Base-by-base conservation (phyloP, 805 yeast genomes). In the Ogataea nitratoaversa region DNA sequence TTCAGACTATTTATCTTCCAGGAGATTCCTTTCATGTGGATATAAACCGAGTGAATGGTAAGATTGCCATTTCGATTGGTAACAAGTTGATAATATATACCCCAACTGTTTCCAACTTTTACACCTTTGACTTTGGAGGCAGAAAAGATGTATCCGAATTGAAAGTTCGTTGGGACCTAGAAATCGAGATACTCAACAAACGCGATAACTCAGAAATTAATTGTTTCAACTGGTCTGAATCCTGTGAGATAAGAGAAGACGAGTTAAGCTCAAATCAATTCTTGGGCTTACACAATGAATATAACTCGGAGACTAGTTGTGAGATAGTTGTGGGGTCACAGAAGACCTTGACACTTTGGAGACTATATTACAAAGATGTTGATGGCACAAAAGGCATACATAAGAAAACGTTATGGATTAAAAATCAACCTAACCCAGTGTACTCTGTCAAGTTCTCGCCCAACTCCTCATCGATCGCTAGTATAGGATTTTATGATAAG, bases 1-100 rank as follows among this genome's bases (percentile, higher is more conserved):
- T 89, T 14, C 98, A 91, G 60, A 88, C 96, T 0, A 65, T 88
- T 1, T 84, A 84, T 50, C 66, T 88, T 18, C 79, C 78, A 9
- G 46, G 66, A 2, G 95, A 86, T 54, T 81, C 91, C 14, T 53
- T 55, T 19, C 78, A 83, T 1, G 79, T 89, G 4, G 82, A 79
- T 42, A 70, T 90, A 34, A 79, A 85, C 52, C 52, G 70, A 1
- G 50, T 57, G 4, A 77, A 76, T 47, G 96, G 95, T 8, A 63
- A 64, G 40, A 70, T 78, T 32, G 85, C 88, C 0, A 70, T 82
- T 4, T 72, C 79, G 0, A 57, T 75, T 8, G 69, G 63, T 0
- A 48, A 62, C 12, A 63, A 63, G 33, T 65, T 84, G 1, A 49
- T 62, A 12, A 52, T 84, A 0, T 82, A 69, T 53, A 71, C 72